These are phyloP conservation scores for Mallotus nudiflorus DNA, from an alignment of 345 rosid species.

Conservation along the genomic window DNA sequence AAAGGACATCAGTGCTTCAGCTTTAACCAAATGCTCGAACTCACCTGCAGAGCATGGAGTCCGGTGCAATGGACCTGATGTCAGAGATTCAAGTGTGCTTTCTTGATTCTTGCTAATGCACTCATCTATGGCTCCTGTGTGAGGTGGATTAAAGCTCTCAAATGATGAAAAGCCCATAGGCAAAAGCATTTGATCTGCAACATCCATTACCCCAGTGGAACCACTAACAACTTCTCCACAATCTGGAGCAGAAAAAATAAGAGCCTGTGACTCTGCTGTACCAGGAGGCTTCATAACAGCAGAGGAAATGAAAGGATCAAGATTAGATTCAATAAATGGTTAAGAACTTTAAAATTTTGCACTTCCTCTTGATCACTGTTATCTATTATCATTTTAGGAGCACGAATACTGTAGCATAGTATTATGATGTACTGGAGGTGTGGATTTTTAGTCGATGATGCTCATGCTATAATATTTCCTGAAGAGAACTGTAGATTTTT, in stretches of 20 bases:
- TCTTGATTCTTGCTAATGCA: slow-evolving; percentile 71
- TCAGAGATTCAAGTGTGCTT: slow-evolving; percentile 41
- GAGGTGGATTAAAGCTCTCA: slow-evolving; percentile 76
- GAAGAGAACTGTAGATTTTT: background rate
- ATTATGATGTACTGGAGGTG: background rate
- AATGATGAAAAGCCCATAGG: slow-evolving; percentile 78
- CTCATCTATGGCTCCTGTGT: slow-evolving; percentile 56
- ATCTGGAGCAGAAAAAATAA: slow-evolving; percentile 76
- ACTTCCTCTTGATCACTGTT: background rate
- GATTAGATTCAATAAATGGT: slow-evolving; percentile 25
- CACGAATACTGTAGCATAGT: background rate
- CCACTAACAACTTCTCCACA: slow-evolving; percentile 78
- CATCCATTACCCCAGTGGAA: slow-evolving; percentile 78
- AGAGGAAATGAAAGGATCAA: slow-evolving; percentile 20
- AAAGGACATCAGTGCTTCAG: slow-evolving; percentile 94
- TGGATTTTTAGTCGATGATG: background rate
- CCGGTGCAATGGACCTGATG: slow-evolving; percentile 48
- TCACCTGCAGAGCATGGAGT: slow-evolving; percentile 56
- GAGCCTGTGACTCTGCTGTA: slow-evolving; percentile 93
- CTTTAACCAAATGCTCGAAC: slow-evolving; percentile 92
- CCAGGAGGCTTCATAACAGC: slow-evolving; percentile 84
- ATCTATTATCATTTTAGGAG: background rate
- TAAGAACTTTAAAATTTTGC: slow-evolving; percentile 19
- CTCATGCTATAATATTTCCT: background rate
- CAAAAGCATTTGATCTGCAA: slow-evolving; percentile 72